phyloP scores from a whole-genome alignment of 1,284 basidiomycete genomes.

The Boletus subluridellus region DNA sequence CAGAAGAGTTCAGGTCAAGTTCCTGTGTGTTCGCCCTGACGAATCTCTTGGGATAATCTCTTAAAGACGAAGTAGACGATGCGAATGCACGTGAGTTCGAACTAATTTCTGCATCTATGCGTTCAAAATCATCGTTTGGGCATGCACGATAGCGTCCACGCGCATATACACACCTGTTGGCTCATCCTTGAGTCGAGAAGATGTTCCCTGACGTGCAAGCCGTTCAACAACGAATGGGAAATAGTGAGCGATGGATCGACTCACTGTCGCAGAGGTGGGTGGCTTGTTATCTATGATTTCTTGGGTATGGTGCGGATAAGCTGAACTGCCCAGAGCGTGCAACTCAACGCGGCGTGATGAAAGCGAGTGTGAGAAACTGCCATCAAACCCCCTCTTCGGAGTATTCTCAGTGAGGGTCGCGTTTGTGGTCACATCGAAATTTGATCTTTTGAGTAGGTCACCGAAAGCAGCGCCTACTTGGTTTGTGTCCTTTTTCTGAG shows the following conservation, averaged over 20 bases:
- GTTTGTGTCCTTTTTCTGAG: conserved; percentile 13
- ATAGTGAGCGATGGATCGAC: not conserved
- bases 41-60: conserved; percentile 7
- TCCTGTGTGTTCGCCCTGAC: conserved; percentile 13
- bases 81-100: conserved; percentile 1
- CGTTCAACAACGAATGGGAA: not conserved
- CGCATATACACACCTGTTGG: conserved; percentile 29
- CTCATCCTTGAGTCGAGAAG: conserved; percentile 9
- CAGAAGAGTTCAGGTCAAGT: not conserved
- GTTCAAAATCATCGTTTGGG: not conserved
- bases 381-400: conserved; percentile 7
- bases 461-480: conserved; percentile 1
- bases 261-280: conserved; percentile 7
- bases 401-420: conserved; percentile 8
- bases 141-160: not conserved
- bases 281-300: conserved; percentile 8
- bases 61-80: not conserved
- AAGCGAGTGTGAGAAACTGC: conserved; percentile 9
- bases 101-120: conserved; percentile 18
- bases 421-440: conserved; percentile 8
- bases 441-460: conserved; percentile 7
- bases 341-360: conserved; percentile 14
- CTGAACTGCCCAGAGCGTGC: conserved; percentile 5
- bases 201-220: conserved; percentile 10
- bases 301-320: conserved; percentile 1